These are phyloP conservation scores for Camellia japonica DNA, from an alignment of 148 eudicot genomes.

Conservation along the genomic window DNA sequence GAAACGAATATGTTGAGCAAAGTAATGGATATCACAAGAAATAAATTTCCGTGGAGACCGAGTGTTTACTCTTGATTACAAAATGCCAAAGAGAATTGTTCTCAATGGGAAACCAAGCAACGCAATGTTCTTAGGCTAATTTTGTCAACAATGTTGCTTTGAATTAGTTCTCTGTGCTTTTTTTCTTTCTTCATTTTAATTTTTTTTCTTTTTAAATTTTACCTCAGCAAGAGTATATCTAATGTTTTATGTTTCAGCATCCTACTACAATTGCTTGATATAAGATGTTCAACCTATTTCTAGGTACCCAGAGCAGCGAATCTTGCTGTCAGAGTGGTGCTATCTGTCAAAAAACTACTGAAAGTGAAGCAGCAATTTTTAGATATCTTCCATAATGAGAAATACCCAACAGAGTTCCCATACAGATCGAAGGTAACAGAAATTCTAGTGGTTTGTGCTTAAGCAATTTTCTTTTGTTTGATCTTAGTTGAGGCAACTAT, in stretches of 20 bases:
- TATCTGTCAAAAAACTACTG: conserved; percentile 64
- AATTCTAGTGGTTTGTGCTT: not conserved
- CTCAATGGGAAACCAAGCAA: no score
- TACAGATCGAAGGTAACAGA: conserved; percentile 76
- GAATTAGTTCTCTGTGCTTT: not conserved
- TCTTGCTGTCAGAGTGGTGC: conserved; percentile 77
- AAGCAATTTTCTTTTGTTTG: not conserved
- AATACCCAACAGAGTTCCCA: conserved; percentile 72
- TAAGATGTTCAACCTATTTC: conserved; percentile 6
- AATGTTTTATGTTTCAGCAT: not conserved
- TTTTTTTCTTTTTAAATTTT: not conserved
- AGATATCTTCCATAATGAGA: conserved; percentile 59
- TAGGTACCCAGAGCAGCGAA: conserved; percentile 70
- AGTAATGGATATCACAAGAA: no score
- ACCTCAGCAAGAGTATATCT: not conserved
- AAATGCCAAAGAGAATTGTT: no score
- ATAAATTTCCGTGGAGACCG: no score
- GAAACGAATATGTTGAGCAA: no score
- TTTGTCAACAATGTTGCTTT: not conserved
- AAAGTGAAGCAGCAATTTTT: conserved; percentile 79
- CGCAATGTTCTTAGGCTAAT: not conserved
- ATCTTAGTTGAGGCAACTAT: not conserved
- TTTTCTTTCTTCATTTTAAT: not conserved
- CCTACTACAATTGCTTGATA: conserved; percentile 6
- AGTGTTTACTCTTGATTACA: no score